Base-by-base conservation (phyloP, 2,329 filamentous ascomycete species). In the Aspergillus floridensis region DNA sequence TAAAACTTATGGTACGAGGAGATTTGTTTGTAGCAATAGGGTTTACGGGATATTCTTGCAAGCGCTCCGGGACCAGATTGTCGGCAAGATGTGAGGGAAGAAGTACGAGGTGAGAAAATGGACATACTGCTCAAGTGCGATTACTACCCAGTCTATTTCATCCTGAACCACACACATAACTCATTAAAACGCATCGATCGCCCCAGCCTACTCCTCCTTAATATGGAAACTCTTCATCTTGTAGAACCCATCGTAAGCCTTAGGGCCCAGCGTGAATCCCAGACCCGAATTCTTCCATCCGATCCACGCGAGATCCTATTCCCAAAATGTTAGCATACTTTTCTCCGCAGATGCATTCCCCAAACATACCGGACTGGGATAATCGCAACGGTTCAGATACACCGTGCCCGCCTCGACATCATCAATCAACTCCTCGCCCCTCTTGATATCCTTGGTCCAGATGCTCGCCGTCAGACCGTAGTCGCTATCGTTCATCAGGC, bases 221-320 rank as follows among this genome's bases (percentile, higher is more conserved):
- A 96, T 77, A 75, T 97, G 93, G 76, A 88, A 96, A 80, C 90
- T 96, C 87, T 96, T 96, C 70, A 96, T 82, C 82, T 93, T 95
- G 68, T 93, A 88, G 72, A 96, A 96, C 70, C 93, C 90, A 68
- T 96, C 92, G 71, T 93, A 97, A 12, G 91, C 93, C 69, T 91
- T 93, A 66, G 82, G 88, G 76, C 91, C 92, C 68, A 97, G 79
- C 8, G 92, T 96, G 69, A 90, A 88, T 32, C 93, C 93, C 77
- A 90, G 91, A 62, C 93, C 92, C 57, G 92, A 96, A 72, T 95
- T 90, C 81, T 96, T 97, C 91, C 91, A 96, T 6, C 93, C 93
- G 3, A 91, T 93, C 91, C 91, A 95, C 10, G 91, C 91, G 66
- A 95, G 84, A 75, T 95, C 91, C 90, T 93, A 46, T 8, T 2